Percentiles rank a stretch among this genome's conserved stretches.
Evolutionary conservation across 768 basidiomycete species (phyloP).

Genomic region (Trametes meyenii): DNA sequence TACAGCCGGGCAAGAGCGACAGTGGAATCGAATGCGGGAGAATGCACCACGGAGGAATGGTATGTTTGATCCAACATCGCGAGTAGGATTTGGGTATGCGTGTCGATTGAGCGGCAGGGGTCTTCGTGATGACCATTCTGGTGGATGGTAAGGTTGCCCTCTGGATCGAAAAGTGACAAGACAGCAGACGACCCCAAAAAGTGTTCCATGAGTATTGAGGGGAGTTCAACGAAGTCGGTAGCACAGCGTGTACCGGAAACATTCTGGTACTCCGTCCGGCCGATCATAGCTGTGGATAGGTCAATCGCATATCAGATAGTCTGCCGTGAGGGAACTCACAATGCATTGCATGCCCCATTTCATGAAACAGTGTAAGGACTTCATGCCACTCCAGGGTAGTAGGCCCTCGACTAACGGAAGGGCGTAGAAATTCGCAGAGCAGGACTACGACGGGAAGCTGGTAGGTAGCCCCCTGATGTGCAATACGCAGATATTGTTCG

Average conservation of each 20-base stretch:
- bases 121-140: constrained; percentile 70
- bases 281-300: constrained; percentile 82
- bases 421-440: constrained; percentile 81
- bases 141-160: constrained; percentile 47
- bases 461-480: constrained; percentile 67
- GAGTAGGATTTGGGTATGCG: constrained; percentile 87
- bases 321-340: constrained; percentile 65
- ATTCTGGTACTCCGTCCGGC: constrained; percentile 95
- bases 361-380: constrained; percentile 93
- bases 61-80: constrained; percentile 89
- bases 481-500: constrained; percentile 58
- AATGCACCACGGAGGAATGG: constrained; percentile 68
- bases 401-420: constrained; percentile 61
- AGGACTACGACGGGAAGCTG: constrained; percentile 93
- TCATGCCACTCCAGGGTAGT: constrained; percentile 90
- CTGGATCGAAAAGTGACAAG: constrained; percentile 72
- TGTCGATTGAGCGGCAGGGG: constrained; percentile 84
- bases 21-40: constrained; percentile 74
- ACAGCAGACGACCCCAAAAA: constrained; percentile 87
- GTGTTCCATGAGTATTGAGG: constrained; percentile 98
- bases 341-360: constrained; percentile 99
- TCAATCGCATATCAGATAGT: neutral
- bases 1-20: constrained; percentile 60
- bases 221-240: constrained; percentile 97
- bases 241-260: constrained; percentile 97